Conservation (phyloP, 2,329 filamentous ascomycete species). For the Ophiostoma montium region DNA sequence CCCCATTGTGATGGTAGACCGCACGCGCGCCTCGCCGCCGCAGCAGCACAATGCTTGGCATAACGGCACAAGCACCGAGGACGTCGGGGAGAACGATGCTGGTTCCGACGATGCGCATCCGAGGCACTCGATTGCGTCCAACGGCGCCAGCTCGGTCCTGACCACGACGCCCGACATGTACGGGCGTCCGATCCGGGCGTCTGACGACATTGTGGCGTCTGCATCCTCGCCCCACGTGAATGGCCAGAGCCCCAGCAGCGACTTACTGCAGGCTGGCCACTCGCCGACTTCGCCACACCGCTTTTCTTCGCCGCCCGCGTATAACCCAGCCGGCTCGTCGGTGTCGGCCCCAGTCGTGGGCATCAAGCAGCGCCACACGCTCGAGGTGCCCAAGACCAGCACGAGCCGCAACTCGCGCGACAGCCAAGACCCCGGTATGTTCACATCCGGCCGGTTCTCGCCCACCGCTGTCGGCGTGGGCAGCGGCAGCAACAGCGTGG, state of each 20-base stretch:
- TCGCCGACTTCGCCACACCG: conserved; percentile 31
- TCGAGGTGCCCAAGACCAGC: conserved; percentile 62
- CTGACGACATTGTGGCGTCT: not conserved
- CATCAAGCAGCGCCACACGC: conserved; percentile 70
- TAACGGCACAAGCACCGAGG: conserved; percentile 1
- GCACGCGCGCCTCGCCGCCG: conserved; percentile 1
- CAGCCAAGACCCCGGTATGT: conserved; percentile 40
- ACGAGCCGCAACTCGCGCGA: conserved; percentile 59
- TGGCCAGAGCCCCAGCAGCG: not conserved
- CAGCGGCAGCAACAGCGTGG: conserved; percentile 27
- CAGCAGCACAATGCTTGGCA: not conserved
- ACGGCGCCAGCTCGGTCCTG: conserved; percentile 19
- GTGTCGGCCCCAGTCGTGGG: conserved; percentile 37
- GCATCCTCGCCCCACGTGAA: not conserved
- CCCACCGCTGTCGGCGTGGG: conserved; percentile 41
- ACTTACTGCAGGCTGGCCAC: not conserved
- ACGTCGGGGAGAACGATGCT: conserved; percentile 4
- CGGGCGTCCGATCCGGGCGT: too few species aligned
- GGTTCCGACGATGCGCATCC: conserved; percentile 14
- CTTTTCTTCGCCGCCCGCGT: conserved; percentile 51
- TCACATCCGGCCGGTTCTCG: conserved; percentile 70
- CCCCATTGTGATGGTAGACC: conserved; percentile 7
- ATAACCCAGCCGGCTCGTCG: conserved; percentile 27
- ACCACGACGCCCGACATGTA: conserved; percentile 20
- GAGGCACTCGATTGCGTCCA: conserved; percentile 22